Evolutionary conservation across 23 red algal species (phyloP).

Genomic region (Agarophyton chilense): DNA sequence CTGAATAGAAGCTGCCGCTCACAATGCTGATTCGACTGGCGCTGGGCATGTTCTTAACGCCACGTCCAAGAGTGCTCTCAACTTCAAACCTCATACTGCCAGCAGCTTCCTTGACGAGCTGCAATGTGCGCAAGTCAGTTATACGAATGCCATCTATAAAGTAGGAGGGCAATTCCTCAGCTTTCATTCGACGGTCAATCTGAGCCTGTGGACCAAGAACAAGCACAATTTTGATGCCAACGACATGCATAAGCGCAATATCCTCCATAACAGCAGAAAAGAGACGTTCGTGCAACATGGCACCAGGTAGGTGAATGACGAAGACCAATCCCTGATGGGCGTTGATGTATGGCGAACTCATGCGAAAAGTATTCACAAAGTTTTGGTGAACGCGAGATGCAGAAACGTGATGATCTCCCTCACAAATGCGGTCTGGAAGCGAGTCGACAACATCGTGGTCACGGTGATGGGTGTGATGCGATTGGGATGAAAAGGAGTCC

Average conservation of each 20-base stretch:
- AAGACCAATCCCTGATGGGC: slow-evolving; percentile 81
- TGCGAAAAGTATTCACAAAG: slow-evolving; percentile 92
- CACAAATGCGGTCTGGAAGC: slow-evolving; percentile 14
- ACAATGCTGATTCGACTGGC: slow-evolving; percentile 72
- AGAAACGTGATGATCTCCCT: slow-evolving; percentile 41
- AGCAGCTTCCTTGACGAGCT: slow-evolving; percentile 75
- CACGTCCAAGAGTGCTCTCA: slow-evolving; percentile 78
- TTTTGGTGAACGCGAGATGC: slow-evolving; percentile 33
- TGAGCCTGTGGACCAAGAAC: slow-evolving; percentile 82
- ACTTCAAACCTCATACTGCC: slow-evolving; percentile 90
- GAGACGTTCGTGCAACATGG: slow-evolving; percentile 58
- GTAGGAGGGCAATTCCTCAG: slow-evolving; percentile 20
- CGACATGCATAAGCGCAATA: slow-evolving; percentile 86
- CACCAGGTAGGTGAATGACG: slow-evolving; percentile 97
- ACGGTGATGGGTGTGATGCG: slow-evolving; percentile 16
- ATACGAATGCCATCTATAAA: slow-evolving; percentile 78
- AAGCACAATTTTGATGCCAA: slow-evolving; percentile 92
- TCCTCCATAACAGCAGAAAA: slow-evolving; percentile 93
- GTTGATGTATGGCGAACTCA: slow-evolving; percentile 89
- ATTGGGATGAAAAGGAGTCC: not conserved
- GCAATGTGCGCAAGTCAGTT: slow-evolving; percentile 66
- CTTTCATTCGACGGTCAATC: slow-evolving; percentile 66
- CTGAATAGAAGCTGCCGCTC: slow-evolving; percentile 93
- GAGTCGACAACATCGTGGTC: not conserved
- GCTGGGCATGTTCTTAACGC: slow-evolving; percentile 79